Evolutionary conservation across 495 filamentous ascomycete genomes (phyloP).

Genomic region (Talaromyces ruber): DNA sequence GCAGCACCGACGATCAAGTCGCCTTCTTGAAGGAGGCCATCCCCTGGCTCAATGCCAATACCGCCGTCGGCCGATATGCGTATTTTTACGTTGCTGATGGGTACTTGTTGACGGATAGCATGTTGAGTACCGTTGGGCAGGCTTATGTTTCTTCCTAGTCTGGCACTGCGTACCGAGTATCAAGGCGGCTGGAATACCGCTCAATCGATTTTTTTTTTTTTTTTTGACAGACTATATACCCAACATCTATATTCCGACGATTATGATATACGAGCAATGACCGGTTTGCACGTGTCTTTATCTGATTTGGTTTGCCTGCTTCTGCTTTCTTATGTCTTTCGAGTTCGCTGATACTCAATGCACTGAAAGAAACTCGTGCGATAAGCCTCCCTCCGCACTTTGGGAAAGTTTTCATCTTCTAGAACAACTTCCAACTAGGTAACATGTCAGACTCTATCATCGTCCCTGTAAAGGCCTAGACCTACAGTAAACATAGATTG

Average conservation of each 20-base stretch:
- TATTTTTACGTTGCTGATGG: conserved; percentile 50
- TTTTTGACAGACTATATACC: background rate
- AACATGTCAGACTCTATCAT: background rate
- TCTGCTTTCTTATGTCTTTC: background rate
- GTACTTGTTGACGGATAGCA: conserved; percentile 19
- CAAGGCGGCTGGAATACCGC: background rate
- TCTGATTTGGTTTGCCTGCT: background rate
- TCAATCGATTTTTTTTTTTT: background rate
- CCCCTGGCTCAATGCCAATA: conserved; percentile 55
- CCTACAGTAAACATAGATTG: too few relatives aligned
- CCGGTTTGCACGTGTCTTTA: background rate
- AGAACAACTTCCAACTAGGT: background rate
- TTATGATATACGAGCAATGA: background rate
- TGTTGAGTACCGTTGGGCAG: conserved; percentile 17
- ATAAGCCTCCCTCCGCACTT: background rate
- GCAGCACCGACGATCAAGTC: conserved; percentile 30
- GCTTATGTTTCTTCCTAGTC: conserved; percentile 14
- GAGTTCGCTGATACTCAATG: background rate
- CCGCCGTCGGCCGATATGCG: conserved; percentile 61
- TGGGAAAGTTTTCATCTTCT: background rate
- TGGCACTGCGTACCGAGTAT: background rate
- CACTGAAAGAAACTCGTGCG: background rate
- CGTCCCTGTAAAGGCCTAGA: background rate
- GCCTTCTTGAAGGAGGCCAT: conserved; percentile 49
- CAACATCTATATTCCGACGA: background rate